Evolutionary conservation across 2,329 filamentous ascomycete species (phyloP), one percentile per base, ranked within the genome.

Genomic region (Boeremia lycopersici): DNA sequence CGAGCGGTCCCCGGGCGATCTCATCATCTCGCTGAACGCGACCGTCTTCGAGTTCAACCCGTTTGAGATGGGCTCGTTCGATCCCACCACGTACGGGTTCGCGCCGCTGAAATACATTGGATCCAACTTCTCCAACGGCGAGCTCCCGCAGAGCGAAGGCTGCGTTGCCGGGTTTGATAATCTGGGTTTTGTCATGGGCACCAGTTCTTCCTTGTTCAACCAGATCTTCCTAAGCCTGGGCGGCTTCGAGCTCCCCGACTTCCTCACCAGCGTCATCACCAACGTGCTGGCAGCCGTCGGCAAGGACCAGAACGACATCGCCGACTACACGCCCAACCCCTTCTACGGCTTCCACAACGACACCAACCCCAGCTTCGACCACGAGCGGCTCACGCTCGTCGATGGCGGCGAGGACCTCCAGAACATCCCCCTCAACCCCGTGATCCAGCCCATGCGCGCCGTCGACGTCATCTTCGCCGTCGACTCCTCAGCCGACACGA

Each of bases 81-180:
- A 93, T 69, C 88, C 89, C 0, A 89, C 84, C 0, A 77, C 89
- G 4, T 88, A 81, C 63, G 90, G 84, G 5, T 93, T 92, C 63
- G 87, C 83, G 0, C 89, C 90, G 1, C 76, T 89, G 5, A 77
- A 86, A 57, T 93, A 88, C 60, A 74, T 93, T 2, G 90, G 90
- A 2, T 90, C 89, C 1, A 86, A 86, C 61, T 92, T 93, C 72
- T 82, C 79, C 34, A 79, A 77, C 6, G 90, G 90, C 17, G 68
- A 71, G 7, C 73, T 95, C 17, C 76, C 83, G 0, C 70, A 78
- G 10, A 72, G 80, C 50, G 82, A 83, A 38, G 71, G 76, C 26
- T 96, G 93, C 68, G 82, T 96, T 13, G 80, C 83, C 7, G 93
- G 93, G 1, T 92, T 92, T 60, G 93, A 96, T 75, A 92, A 92